Evolutionary conservation across 208 protist species (phyloP).

Genomic region (Wallacemonas sp.): DNA sequence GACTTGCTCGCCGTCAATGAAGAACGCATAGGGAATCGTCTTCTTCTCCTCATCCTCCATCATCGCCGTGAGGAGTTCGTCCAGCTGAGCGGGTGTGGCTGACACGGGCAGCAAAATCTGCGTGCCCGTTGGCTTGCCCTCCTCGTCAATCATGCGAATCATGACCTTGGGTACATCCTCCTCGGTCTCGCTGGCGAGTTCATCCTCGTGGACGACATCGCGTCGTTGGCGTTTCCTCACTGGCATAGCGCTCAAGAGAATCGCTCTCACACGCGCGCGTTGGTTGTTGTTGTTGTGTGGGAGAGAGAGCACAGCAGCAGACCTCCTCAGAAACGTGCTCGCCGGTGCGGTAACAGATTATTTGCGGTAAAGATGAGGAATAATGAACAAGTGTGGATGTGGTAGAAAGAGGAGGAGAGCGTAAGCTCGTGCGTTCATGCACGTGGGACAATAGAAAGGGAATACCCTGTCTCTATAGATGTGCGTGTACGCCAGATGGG

Average conservation of each 20-base stretch:
- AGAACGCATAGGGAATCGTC: slow-evolving; percentile 95
- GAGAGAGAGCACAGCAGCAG: no score
- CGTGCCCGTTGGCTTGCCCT: slow-evolving; percentile 82
- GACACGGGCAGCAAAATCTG: slow-evolving; percentile 93
- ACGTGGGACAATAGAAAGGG: no score
- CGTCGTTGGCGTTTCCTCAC: slow-evolving; percentile 84
- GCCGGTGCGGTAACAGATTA: no score
- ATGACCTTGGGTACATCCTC: slow-evolving; percentile 64
- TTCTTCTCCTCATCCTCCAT: slow-evolving; percentile 76
- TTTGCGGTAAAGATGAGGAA: no score
- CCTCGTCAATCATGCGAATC: slow-evolving; percentile 87
- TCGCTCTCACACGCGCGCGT: no score
- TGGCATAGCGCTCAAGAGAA: slow-evolving; percentile 75
- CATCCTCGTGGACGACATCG: slow-evolving; percentile 53
- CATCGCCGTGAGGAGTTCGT: slow-evolving; percentile 82
- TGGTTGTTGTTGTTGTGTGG: no score
- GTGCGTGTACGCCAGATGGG: no score
- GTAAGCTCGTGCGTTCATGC: no score
- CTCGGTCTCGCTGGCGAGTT: slow-evolving; percentile 31
- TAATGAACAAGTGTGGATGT: no score
- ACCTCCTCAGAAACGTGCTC: no score
- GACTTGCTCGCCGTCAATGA: slow-evolving; percentile 94
- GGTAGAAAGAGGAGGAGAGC: no score
- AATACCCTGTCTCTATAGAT: no score
- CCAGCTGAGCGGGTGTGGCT: slow-evolving; percentile 87